phyloP scores from a whole-genome alignment of 2,329 filamentous ascomycete species.

The Alternaria dauci region DNA sequence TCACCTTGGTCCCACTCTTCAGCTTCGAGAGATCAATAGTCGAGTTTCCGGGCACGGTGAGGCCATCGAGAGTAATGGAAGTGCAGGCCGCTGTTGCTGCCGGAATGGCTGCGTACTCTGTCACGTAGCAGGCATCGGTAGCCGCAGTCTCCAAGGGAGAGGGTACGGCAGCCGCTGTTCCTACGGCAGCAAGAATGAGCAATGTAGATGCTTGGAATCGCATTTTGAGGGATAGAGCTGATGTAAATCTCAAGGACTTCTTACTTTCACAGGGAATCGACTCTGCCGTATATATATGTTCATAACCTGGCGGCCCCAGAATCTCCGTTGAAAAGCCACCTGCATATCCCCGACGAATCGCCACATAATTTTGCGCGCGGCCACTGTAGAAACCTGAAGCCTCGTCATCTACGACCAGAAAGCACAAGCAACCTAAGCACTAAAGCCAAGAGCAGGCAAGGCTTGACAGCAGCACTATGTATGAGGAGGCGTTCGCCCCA shows the following conservation, averaged over 20 bases:
- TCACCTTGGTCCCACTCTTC: conserved; percentile 53
- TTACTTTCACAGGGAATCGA: background rate
- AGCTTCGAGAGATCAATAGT: conserved; percentile 53
- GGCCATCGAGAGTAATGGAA: conserved; percentile 53
- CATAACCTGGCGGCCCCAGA: background rate
- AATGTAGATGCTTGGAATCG: conserved; percentile 8
- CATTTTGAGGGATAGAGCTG: background rate
- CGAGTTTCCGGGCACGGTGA: conserved; percentile 50
- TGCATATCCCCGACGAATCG: conserved; percentile 10
- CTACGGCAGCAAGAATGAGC: conserved; percentile 18
- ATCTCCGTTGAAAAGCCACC: background rate
- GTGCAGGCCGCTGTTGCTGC: conserved; percentile 54
- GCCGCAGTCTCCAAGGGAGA: background rate
- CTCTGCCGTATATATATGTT: background rate
- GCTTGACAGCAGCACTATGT: conserved; percentile 3
- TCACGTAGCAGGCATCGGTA: conserved; percentile 30
- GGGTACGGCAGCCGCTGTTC: conserved; percentile 10
- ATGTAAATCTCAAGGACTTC: background rate
- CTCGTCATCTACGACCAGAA: conserved; percentile 9
- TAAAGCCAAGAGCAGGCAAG: conserved; percentile 30
- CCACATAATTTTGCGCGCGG: conserved; percentile 3
- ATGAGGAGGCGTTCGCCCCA: background rate
- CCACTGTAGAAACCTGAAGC: background rate
- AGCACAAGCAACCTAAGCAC: conserved; percentile 29
- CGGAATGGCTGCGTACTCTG: conserved; percentile 26